Conservation (phyloP, 139 green algal species). For the Chlorella sp. region DNA sequence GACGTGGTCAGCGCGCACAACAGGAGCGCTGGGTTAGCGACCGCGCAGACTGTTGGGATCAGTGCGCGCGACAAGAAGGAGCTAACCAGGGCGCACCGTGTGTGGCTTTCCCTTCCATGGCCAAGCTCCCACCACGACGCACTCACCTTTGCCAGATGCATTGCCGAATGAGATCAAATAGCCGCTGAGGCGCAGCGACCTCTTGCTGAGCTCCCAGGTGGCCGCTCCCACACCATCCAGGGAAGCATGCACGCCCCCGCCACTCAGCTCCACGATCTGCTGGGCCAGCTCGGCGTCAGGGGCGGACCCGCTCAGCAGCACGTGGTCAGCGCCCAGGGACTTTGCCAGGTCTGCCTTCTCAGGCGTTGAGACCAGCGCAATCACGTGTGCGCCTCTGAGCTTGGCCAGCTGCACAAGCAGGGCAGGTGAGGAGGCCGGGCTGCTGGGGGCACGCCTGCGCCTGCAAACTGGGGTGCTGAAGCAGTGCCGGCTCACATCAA, state of each 20-base stretch:
- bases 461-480: too few species aligned
- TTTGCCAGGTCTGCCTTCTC: conserved; percentile 28
- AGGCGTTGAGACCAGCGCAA: conserved; percentile 25
- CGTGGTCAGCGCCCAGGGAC: neutral
- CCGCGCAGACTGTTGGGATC: too few species aligned
- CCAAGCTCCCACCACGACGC: too few species aligned
- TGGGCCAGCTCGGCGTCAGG: conserved; percentile 14
- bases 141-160: conserved; percentile 23
- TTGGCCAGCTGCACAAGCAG: neutral
- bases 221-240: conserved; percentile 30
- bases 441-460: too few species aligned
- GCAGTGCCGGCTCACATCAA: too few species aligned
- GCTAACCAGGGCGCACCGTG: too few species aligned
- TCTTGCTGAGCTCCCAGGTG: conserved; percentile 23
- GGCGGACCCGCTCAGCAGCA: neutral
- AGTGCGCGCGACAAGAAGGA: too few species aligned
- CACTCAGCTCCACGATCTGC: conserved; percentile 27
- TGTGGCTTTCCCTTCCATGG: too few species aligned
- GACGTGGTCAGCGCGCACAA: too few species aligned
- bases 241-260: conserved; percentile 24
- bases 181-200: conserved; percentile 18
- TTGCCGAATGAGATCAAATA: conserved; percentile 29
- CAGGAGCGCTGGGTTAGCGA: too few species aligned
- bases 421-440: too few species aligned
- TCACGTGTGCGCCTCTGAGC: conserved; percentile 15